A percentile compares a stretch with the other conserved stretches of the same genome.
Evolutionary conservation across 768 basidiomycete genomes (phyloP).

Genomic region (Rhodotorula toruloides): DNA sequence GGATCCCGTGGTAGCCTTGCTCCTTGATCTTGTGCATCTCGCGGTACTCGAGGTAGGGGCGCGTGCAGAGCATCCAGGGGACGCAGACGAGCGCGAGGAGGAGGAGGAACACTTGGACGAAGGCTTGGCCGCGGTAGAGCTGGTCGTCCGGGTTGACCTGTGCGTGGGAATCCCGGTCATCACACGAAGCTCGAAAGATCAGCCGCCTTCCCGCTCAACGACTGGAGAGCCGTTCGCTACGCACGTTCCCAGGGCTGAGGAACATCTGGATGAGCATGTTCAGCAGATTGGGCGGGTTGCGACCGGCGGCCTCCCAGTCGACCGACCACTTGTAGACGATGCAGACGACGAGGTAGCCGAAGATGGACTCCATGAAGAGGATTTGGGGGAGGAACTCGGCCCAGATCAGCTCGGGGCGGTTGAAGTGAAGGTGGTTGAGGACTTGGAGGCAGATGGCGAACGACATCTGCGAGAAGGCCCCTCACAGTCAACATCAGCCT

Average conservation of each 20-base stretch:
- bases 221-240: not conserved
- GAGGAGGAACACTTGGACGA: conserved; percentile 72
- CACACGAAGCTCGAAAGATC: not conserved
- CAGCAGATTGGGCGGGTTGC: conserved; percentile 77
- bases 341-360: conserved; percentile 54
- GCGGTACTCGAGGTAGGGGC: conserved; percentile 86
- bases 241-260: conserved; percentile 67
- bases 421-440: conserved; percentile 91
- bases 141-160: conserved; percentile 60
- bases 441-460: conserved; percentile 94
- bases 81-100: conserved; percentile 78
- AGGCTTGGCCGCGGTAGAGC: conserved; percentile 80
- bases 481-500: too few relatives aligned
- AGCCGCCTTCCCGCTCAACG: too few relatives aligned
- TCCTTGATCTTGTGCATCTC: conserved; percentile 77
- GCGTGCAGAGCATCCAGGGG: conserved; percentile 86
- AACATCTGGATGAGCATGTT: conserved; percentile 96
- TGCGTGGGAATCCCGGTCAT: not conserved
- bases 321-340: conserved; percentile 81
- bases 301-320: conserved; percentile 72
- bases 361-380: conserved; percentile 94
- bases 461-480: conserved; percentile 71
- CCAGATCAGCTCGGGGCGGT: conserved; percentile 75
- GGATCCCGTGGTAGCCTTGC: conserved; percentile 71
- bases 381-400: conserved; percentile 96